Base-by-base conservation (phyloP, 257 asterid species). In the Jasminum sambac region DNA sequence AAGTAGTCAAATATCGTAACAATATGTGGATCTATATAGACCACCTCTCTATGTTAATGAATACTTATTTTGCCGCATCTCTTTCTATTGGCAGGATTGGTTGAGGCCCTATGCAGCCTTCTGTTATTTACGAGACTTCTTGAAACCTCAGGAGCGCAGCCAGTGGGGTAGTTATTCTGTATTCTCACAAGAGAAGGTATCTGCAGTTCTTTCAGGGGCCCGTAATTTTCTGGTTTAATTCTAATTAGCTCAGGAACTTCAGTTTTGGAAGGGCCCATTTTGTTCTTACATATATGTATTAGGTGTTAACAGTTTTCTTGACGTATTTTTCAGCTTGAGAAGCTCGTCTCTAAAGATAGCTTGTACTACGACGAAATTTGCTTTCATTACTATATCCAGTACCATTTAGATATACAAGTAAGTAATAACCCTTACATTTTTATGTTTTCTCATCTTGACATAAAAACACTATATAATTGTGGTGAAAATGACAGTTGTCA, bases 141-240 rank as follows among this genome's bases (percentile, higher is more conserved):
- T 94, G 64, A 98, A 94, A 87, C 91, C 99, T 59, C 89, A 98
- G n/a, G 96, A 94, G 67, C 96, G 78, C 84, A 88, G 89, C 78
- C 98, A 91, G 77, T 94, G 99, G 99, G 99, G 99, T 7, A 82
- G 96, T 66, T 91, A 85, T 76, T 88, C 99, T 68, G 46, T 63
- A 19, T 89, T 88, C 75, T 74, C 96, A n/a, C 67, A 85, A 61
- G 85, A 83, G 17, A 91, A 89, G 95, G 99, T 89, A 69, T 73
- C 55, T n/a, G 23, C 57, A 50, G 76, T 23, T 38, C 70, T 61
- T 2, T 21, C 42, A 26, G 12, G 61, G 30, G 14, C n/a, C 72
- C 71, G 9, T 2, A 42, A 14, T 72, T 24, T 30, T 19, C 10
- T 8, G 13, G 11, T 50, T 40, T 3, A 66, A 26, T 55, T 38